Conservation (phyloP, 306 rosid genomes). For the Senna tora region DNA sequence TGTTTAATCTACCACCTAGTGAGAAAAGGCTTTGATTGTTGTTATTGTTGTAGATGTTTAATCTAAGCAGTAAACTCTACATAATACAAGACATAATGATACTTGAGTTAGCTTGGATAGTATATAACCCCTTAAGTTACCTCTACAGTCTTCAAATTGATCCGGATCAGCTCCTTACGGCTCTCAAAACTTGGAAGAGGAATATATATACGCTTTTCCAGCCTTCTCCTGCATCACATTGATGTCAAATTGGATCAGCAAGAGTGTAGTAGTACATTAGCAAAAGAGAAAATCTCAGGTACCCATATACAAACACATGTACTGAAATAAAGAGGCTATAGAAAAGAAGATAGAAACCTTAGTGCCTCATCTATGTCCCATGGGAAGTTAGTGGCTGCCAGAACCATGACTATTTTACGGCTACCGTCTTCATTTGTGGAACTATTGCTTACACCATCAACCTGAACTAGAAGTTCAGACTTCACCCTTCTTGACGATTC, state of each 20-base stretch:
- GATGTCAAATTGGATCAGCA: conserved; percentile 41
- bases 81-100: not conserved
- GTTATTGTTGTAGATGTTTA: too few relatives aligned
- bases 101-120: not conserved
- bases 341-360: conserved; percentile 50
- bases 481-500: conserved; percentile 99
- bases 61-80: not conserved
- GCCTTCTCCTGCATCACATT: conserved; percentile 82
- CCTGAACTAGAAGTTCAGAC: conserved; percentile 98
- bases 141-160: conserved; percentile 94
- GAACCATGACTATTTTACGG: conserved; percentile 93
- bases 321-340: not conserved
- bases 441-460: conserved; percentile 91
- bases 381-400: conserved; percentile 97
- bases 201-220: conserved; percentile 95
- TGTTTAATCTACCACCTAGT: not conserved
- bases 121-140: not conserved
- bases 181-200: conserved; percentile 98
- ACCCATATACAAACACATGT: not conserved
- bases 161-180: conserved; percentile 87
- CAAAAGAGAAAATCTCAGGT: not conserved
- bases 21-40: too few relatives aligned
- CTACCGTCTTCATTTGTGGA: conserved; percentile 87
- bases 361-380: conserved; percentile 99
- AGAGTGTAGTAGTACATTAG: conserved; percentile 5